Percentiles rank a stretch among this genome's conserved stretches.
These are phyloP conservation scores for Penicillium sp. DNA, from an alignment of 2,329 filamentous ascomycete species.

Conservation along the genomic window DNA sequence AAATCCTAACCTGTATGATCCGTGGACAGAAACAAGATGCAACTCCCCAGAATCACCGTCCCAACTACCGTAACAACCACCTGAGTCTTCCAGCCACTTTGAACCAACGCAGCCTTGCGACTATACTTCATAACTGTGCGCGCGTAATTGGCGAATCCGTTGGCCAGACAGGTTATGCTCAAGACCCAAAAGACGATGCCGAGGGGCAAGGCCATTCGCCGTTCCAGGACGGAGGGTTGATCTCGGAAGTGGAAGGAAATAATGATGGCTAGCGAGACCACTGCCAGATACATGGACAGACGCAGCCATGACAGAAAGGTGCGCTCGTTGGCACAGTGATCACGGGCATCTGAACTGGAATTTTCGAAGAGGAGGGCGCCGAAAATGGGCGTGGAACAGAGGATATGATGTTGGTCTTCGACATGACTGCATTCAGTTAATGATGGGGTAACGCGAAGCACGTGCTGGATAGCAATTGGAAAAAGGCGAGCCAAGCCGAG, in stretches of 20 bases:
- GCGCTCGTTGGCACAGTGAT: conserved; percentile 66
- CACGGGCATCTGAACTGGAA: conserved; percentile 62
- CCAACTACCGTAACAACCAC: conserved; percentile 57
- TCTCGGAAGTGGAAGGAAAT: conserved; percentile 88
- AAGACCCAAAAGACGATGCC: conserved; percentile 87
- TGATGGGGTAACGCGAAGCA: not conserved
- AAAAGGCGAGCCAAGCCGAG: not conserved
- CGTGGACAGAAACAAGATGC: conserved; percentile 45
- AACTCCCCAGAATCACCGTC: conserved; percentile 46
- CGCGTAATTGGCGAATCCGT: conserved; percentile 85
- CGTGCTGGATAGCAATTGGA: too few species aligned
- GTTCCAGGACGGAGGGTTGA: conserved; percentile 68
- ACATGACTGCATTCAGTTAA: conserved; percentile 25
- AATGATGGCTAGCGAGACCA: conserved; percentile 86
- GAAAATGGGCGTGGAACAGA: conserved; percentile 55
- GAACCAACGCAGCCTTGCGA: conserved; percentile 75
- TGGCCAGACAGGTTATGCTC: conserved; percentile 70
- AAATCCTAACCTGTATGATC: conserved; percentile 14
- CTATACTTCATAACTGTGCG: conserved; percentile 80
- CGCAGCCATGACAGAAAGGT: conserved; percentile 90
- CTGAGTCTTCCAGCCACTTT: conserved; percentile 92
- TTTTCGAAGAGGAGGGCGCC: conserved; percentile 67
- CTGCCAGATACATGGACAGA: conserved; percentile 83
- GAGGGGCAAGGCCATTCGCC: conserved; percentile 75
- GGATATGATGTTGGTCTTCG: conserved; percentile 41